phyloP scores from a whole-genome alignment of 441 rosid genomes.

The Erodium texanum region DNA sequence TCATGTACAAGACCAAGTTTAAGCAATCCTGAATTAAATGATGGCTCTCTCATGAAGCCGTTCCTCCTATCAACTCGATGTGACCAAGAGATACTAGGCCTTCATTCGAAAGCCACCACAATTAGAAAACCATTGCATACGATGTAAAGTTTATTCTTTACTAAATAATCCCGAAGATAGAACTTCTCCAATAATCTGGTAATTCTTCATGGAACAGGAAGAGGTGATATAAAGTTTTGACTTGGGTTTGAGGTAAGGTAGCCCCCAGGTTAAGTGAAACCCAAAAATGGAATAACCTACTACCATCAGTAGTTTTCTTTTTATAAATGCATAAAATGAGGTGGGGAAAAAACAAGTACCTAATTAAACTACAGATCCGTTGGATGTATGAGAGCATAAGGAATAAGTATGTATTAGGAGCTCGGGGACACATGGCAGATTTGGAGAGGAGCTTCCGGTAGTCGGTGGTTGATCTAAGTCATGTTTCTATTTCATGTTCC shows the following conservation, averaged over 20 bases:
- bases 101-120: background rate
- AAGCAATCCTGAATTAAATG: background rate
- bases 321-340: background rate
- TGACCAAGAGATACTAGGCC: background rate
- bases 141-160: background rate
- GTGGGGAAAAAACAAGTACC: background rate
- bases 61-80: background rate
- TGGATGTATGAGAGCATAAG: constrained; percentile 5
- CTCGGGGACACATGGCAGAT: too few species aligned
- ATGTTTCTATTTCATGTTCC: too few species aligned
- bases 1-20: background rate
- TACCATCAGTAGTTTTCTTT: background rate
- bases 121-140: background rate
- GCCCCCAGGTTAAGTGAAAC: background rate
- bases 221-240: background rate
- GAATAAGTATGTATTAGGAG: background rate
- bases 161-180: background rate
- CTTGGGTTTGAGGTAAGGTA: constrained; percentile 1
- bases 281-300: background rate
- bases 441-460: too few species aligned
- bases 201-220: background rate
- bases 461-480: too few species aligned
- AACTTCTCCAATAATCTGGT: background rate
- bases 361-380: background rate
- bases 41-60: background rate